Conservation (phyloP, 2,329 filamentous ascomycete genomes). For the Trichophyton verrucosum region DNA sequence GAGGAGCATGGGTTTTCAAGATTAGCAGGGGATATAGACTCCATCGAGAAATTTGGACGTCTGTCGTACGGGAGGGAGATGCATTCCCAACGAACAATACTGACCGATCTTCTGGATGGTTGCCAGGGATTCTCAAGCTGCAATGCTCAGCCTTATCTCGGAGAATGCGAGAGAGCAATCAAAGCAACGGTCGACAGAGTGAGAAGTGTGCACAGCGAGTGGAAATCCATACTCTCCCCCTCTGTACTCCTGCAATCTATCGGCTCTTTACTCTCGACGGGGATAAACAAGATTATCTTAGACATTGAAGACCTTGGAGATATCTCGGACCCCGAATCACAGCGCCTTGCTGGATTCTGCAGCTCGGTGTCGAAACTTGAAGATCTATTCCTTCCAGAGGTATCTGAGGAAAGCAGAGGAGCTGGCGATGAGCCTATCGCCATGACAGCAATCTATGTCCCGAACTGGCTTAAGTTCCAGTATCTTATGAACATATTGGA, state of each 20-base stretch:
- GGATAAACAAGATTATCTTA: conserved; percentile 47
- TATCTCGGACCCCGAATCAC: conserved; percentile 51
- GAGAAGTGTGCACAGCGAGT: conserved; percentile 43
- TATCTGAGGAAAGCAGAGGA: conserved; percentile 21
- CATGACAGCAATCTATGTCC: conserved; percentile 50
- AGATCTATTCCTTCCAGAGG: conserved; percentile 43
- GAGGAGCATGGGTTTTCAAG: conserved; percentile 37
- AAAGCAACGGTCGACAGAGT: conserved; percentile 46
- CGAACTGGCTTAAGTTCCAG: conserved; percentile 54
- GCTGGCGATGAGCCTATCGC: conserved; percentile 23
- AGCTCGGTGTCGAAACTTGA: conserved; percentile 44
- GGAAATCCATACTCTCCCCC: conserved; percentile 46
- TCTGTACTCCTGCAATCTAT: conserved; percentile 51
- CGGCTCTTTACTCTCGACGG: conserved; percentile 46
- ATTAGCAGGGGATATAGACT: conserved; percentile 43
- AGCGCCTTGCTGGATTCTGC: conserved; percentile 46
- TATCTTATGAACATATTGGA: conserved; percentile 53
- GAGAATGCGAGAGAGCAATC: conserved; percentile 49
- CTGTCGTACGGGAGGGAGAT: conserved; percentile 51
- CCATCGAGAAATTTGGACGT: conserved; percentile 48
- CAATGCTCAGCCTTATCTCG: conserved; percentile 46
- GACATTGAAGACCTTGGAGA: conserved; percentile 52
- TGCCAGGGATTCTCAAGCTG: conserved; percentile 50
- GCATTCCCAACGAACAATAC: conserved; percentile 51
- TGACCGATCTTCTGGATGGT: conserved; percentile 50